Evolutionary conservation across 1,284 basidiomycete genomes (phyloP).

Genomic region (Papiliotrema laurentii): DNA sequence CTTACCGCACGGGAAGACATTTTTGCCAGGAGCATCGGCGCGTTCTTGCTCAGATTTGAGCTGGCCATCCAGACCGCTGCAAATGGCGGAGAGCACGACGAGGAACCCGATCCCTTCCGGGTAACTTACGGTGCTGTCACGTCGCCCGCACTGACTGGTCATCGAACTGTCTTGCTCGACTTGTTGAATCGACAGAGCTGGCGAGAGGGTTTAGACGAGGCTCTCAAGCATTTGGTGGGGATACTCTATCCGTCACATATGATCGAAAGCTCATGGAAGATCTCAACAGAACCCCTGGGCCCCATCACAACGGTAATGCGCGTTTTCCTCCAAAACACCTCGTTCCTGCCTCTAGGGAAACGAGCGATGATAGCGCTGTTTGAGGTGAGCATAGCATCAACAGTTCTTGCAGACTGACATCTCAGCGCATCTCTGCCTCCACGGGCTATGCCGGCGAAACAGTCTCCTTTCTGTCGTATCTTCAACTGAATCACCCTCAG

Average conservation of each 20-base stretch:
- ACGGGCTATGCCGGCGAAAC: not conserved
- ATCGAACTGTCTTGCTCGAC: too few species aligned
- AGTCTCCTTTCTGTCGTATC: conserved; percentile 24
- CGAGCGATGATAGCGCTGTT: not conserved
- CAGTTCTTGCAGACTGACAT: not conserved
- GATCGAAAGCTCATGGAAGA: too few species aligned
- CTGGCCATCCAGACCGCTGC: conserved; percentile 5
- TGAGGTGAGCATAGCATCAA: not conserved
- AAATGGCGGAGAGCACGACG: not conserved
- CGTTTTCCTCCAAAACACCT: not conserved
- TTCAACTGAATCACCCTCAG: conserved; percentile 52
- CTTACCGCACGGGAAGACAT: conserved; percentile 16
- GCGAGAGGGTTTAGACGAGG: too few species aligned
- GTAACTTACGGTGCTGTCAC: too few species aligned
- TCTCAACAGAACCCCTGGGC: too few species aligned
- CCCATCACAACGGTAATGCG: not conserved
- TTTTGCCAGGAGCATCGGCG: conserved; percentile 7
- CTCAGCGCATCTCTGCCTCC: conserved; percentile 13
- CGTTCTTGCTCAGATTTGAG: conserved; percentile 22
- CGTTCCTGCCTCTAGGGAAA: not conserved
- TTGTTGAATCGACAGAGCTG: too few species aligned
- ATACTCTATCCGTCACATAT: too few species aligned
- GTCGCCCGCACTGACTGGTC: too few species aligned
- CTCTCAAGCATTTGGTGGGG: too few species aligned
- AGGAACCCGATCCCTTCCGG: not conserved